Conservation (phyloP, 192 early-diverging fungal species). For the Pecoramyces ruminantium region DNA sequence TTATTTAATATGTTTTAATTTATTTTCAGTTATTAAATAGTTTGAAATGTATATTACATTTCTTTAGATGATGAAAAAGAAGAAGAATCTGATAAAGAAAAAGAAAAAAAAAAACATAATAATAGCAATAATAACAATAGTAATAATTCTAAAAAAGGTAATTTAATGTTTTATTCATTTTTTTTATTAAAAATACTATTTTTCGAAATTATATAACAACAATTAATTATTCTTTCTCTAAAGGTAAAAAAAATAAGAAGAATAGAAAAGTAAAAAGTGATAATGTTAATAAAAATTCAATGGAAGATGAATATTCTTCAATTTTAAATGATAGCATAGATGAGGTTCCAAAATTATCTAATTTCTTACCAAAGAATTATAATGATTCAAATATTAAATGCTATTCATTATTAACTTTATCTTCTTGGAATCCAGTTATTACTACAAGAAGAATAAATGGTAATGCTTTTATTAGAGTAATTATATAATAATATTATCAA, state of each 20-base stretch:
- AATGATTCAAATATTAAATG: constrained; percentile 10
- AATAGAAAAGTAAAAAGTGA: background rate
- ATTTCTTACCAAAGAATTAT: constrained; percentile 39
- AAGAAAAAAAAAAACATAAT: background rate
- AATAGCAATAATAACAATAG: no score
- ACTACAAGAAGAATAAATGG: constrained; percentile 50
- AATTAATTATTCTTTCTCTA: background rate
- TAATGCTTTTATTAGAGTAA: background rate
- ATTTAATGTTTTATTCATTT: no score
- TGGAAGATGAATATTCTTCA: background rate
- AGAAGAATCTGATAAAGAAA: constrained; percentile 2
- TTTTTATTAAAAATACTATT: no score
- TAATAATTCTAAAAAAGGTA: background rate
- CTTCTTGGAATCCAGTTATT: constrained; percentile 87
- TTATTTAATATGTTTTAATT: constrained; percentile 1
- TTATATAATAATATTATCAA: no score
- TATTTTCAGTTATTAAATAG: no score
- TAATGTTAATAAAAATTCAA: background rate
- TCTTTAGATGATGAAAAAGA: background rate
- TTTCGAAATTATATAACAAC: no score
- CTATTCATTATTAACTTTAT: constrained; percentile 40
- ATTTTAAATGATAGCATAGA: background rate
- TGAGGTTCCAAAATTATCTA: constrained; percentile 4
- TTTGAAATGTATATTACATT: no score
- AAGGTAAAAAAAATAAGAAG: background rate